Evolutionary conservation across 2,329 filamentous ascomycete species (phyloP), one percentile per base, ranked within the genome.

Genomic region (Curvularia hawaiiensis): DNA sequence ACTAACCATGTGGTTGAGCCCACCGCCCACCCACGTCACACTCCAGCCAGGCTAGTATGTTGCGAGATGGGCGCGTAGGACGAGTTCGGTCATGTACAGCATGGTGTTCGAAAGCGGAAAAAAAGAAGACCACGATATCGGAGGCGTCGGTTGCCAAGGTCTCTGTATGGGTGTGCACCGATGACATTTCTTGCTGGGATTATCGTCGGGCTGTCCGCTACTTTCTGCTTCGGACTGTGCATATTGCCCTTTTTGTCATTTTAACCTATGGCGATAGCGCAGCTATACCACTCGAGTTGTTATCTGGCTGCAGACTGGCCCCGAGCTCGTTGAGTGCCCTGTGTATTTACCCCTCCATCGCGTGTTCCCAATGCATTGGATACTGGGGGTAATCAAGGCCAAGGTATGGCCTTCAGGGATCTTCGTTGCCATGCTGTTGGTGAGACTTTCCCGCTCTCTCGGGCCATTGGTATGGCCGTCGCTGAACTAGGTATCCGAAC

Each of bases 401-500:
- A 53, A 60, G 59, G 51, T 43, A 50, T 60, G 63, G 53, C 49
- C 49, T 30, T 50, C 61, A 62, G 59, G 64, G 59, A 51, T 56
- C 46, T 40, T 39, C 46, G 18, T 49, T 46, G 52, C 52, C 35
- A 61, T 58, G 45, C 45, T 52, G 22, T 20, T 54, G 50, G 50
- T 58, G 38, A 53, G 49, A 46, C 50, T 38, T 52, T 54, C 54
- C 67, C 66, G 64, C 31, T 44, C 28, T 49, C 48, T 55, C 61
- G 66, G 67, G 59, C 56, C 43, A 46, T 45, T 26, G 45, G 48
- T 47, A 62, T 50, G 57, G 56, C 52, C 28, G 38, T 31, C 39
- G 56, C 67, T 67, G 45, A 26, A 66, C 69, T 39, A 24, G 22
- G 22, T 24, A 58, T 60, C 63, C 68, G 48, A 63, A 56, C 60